Evolutionary conservation across 371 early-diverging fungal genomes (phyloP).

Genomic region (Lichtheimia hyalospora): DNA sequence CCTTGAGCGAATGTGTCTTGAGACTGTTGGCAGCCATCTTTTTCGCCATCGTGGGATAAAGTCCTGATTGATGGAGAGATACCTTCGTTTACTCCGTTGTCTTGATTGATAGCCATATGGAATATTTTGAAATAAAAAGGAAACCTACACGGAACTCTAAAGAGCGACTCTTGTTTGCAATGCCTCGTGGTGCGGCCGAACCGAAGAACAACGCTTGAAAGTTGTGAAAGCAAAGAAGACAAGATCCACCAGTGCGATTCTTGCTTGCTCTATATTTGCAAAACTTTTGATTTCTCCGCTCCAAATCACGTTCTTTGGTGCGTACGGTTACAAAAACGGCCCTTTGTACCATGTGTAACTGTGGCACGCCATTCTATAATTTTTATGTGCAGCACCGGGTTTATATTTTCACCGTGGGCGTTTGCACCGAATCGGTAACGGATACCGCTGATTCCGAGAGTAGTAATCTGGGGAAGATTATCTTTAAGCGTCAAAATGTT

Average conservation of each 20-base stretch:
- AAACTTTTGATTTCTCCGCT: background rate
- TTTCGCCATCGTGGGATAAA: background rate
- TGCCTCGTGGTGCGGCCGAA: too few species aligned
- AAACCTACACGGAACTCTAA: constrained; percentile 11
- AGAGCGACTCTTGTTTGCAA: too few species aligned
- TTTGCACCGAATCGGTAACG: too few species aligned
- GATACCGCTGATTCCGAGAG: too few species aligned
- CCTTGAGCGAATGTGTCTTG: constrained; percentile 1
- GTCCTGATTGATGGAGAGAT: constrained; percentile 18
- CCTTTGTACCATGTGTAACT: background rate
- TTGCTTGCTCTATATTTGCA: background rate
- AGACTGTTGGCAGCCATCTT: background rate
- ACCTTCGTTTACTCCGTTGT: constrained; percentile 24
- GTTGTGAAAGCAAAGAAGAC: too few species aligned
- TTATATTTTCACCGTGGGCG: background rate
- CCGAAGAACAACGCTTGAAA: too few species aligned
- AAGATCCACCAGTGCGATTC: too few species aligned
- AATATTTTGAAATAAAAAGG: background rate
- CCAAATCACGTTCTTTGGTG: background rate
- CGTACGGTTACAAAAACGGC: background rate
- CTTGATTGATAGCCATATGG: constrained; percentile 9
- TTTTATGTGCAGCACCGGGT: constrained; percentile 1
- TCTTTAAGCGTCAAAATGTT: too few species aligned
- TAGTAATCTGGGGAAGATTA: too few species aligned
- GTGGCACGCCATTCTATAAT: background rate